Evolutionary conservation across 176 grass and related monocot species (phyloP), one percentile per base, ranked within the genome.

Genomic region (Melocanna baccifera): DNA sequence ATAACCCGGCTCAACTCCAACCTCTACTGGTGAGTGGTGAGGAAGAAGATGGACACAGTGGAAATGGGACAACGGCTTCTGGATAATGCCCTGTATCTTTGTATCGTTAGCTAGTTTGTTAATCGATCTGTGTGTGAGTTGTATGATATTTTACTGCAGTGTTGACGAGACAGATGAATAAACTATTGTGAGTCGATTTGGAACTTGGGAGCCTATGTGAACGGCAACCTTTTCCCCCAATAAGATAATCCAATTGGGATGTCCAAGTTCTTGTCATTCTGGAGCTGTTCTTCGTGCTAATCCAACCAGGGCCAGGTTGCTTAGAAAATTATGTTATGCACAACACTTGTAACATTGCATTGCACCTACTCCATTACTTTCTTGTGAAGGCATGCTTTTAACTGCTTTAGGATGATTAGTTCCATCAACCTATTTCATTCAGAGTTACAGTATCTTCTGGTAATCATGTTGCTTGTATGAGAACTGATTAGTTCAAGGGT

Each of bases 221-320:
- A 81, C 15, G 69, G 6, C 50, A 30, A 52, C 43, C 65, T 70
- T 22, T 73, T 32, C 75, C 69, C 63, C 62, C 79, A 76, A 65
- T 86, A 82, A 47, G 25, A 77, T 85, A 89, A 71, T 71, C 83
- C 46, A 34, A 37, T 25, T 67, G 10, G 47, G 69, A 50, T 68
- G 51, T 48, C 22, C 50, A 82, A 63, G 22, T 53, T 51, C 19
- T 74, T 57, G 43, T 55, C n/a, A 62, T 57, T 64, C 32, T 71
- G 9, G 58, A 59, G 20, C 15, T 71, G 14, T 37, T 84, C 37
- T 57, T 79, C 13, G 5, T 79, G 66, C 83, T 37, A 47, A 41
- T 76, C 42, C 34, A 55, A 65, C 34, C 22, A 68, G 34, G 4
- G 46, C 12, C 39, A 42, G 39, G 41, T 25, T 85, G 19, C 53